Percentiles rank a stretch among this genome's conserved stretches.
Evolutionary conservation across 345 rosid species (phyloP).

Genomic region (Lepidium africanum): DNA sequence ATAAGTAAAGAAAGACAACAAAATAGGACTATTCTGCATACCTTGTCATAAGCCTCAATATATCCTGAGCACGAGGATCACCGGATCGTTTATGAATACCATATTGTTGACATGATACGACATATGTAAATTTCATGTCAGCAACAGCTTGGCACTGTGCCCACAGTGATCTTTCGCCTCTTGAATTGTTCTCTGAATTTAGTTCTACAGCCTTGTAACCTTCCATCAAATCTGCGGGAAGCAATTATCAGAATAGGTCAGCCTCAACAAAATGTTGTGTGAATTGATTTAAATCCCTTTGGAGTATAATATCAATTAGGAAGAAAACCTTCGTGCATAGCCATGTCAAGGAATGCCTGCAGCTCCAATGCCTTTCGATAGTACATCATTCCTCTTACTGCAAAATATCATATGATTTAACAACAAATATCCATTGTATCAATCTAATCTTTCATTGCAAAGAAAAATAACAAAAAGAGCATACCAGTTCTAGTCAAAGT

Average conservation of each 20-base stretch:
- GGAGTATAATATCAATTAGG: background rate
- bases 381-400: conserved; percentile 99
- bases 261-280: conserved; percentile 5
- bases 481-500: conserved; percentile 98
- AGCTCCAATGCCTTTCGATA: conserved; percentile 96
- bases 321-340: conserved; percentile 75
- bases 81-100: conserved; percentile 91
- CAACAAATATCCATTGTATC: background rate
- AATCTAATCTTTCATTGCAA: conserved; percentile 2
- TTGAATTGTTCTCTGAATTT: conserved; percentile 54
- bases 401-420: conserved; percentile 4
- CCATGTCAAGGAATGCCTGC: conserved; percentile 99
- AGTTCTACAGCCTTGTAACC: conserved; percentile 90
- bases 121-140: conserved; percentile 94
- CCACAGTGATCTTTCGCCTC: conserved; percentile 75
- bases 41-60: conserved; percentile 85
- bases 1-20: background rate
- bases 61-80: conserved; percentile 77
- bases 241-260: conserved; percentile 18
- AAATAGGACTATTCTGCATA: conserved; percentile 23
- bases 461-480: background rate
- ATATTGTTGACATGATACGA: conserved; percentile 95
- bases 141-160: conserved; percentile 96
- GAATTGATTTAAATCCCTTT: background rate
- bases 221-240: conserved; percentile 81